A percentile compares a stretch with the other conserved stretches of the same genome.
Evolutionary conservation across 805 yeast genomes (phyloP).

Genomic region (Saturnispora ahearnii): DNA sequence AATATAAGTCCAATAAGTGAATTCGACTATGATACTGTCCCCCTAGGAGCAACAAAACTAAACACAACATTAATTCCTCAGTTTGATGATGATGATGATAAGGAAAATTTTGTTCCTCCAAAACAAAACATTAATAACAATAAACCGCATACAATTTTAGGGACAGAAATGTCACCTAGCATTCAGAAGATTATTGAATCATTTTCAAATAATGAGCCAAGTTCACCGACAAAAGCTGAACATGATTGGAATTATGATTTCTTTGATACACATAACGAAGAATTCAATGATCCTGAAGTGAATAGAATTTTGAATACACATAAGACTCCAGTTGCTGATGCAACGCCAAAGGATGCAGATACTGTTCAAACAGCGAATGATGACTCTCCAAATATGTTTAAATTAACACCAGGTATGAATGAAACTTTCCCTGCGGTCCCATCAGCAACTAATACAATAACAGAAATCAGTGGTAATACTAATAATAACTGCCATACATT

Average conservation of each 20-base stretch:
- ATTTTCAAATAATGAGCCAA: conserved; percentile 21
- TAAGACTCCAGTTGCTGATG: conserved; percentile 13
- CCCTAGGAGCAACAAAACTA: conserved; percentile 39
- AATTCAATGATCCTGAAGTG: conserved; percentile 21
- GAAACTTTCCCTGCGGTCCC: neutral
- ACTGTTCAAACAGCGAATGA: conserved; percentile 20
- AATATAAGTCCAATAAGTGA: neutral
- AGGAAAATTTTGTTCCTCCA: conserved; percentile 20
- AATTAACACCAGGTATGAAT: neutral
- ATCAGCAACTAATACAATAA: neutral
- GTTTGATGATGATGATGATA: conserved; percentile 37
- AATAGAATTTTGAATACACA: conserved; percentile 15
- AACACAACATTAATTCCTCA: conserved; percentile 43
- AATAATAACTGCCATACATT: neutral
- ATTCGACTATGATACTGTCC: conserved; percentile 28
- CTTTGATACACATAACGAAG: conserved; percentile 13
- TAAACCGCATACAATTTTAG: conserved; percentile 15
- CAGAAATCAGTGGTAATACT: neutral
- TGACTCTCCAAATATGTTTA: conserved; percentile 7
- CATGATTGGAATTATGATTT: conserved; percentile 25
- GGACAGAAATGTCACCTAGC: conserved; percentile 27
- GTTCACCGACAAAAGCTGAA: conserved; percentile 22
- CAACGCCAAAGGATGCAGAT: conserved; percentile 26
- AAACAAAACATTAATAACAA: conserved; percentile 3
- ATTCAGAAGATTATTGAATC: conserved; percentile 27